phyloP scores from a whole-genome alignment of 176 grass and related monocot genomes.

The Carex kokanica region DNA sequence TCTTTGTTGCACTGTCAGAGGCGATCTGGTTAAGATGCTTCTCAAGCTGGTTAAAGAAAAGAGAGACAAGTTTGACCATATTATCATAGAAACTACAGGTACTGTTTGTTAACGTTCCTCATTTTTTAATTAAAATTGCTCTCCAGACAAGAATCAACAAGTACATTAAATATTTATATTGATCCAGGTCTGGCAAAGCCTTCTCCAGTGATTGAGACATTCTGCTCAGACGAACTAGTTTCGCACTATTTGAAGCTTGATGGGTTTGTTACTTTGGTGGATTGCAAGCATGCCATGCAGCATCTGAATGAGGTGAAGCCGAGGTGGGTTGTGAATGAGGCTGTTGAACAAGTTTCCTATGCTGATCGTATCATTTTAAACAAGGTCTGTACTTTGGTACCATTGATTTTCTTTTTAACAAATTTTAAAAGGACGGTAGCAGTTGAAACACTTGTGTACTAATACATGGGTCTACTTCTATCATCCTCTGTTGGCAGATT shows the following conservation, averaged over 20 bases:
- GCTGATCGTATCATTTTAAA: slow-evolving; percentile 90
- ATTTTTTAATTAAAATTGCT: neutral
- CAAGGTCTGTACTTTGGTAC: slow-evolving; percentile 69
- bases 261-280: slow-evolving; percentile 92
- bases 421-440: neutral
- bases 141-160: neutral
- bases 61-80: slow-evolving; percentile 91
- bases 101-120: neutral
- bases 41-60: slow-evolving; percentile 75
- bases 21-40: slow-evolving; percentile 91
- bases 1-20: slow-evolving; percentile 91
- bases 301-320: slow-evolving; percentile 84
- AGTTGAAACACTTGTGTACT: neutral
- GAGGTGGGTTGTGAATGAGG: slow-evolving; percentile 83
- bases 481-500: slow-evolving; percentile 25
- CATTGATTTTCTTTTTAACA: slow-evolving; percentile 9
- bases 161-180: neutral
- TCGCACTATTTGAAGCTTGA: slow-evolving; percentile 89
- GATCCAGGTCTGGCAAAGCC: slow-evolving; percentile 74
- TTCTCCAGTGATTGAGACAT: slow-evolving; percentile 87
- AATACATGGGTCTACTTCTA: slow-evolving; percentile 3
- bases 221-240: slow-evolving; percentile 72
- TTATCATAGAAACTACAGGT: slow-evolving; percentile 93
- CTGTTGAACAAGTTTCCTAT: slow-evolving; percentile 88
- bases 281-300: slow-evolving; percentile 66